Percentiles rank a stretch among this genome's conserved stretches.
Evolutionary conservation across 1,284 basidiomycete species (phyloP).

Genomic region (Pseudozyma flocculosa): DNA sequence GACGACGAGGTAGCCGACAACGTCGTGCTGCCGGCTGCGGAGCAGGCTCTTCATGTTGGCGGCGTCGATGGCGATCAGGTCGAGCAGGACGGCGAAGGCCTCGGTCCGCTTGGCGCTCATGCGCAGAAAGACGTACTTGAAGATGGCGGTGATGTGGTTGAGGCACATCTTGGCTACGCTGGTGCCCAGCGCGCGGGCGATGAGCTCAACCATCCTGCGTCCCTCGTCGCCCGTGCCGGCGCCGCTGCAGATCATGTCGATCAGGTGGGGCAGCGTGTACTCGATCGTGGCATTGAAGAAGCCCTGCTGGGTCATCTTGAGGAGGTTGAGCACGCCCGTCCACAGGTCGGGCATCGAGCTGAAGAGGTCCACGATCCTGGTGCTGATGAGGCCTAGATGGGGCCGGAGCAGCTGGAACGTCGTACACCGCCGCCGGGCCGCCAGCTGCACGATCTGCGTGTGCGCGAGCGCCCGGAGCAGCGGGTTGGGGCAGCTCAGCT

Average conservation of each 20-base stretch:
- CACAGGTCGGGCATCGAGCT: conserved; percentile 44
- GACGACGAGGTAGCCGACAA: conserved; percentile 52
- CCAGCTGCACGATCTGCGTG: conserved; percentile 45
- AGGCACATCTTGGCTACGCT: conserved; percentile 46
- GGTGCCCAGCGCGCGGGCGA: conserved; percentile 42
- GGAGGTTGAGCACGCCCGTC: conserved; percentile 41
- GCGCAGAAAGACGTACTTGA: conserved; percentile 40
- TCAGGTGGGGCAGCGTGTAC: conserved; percentile 48
- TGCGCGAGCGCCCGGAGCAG: conserved; percentile 43
- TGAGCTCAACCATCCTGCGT: conserved; percentile 30
- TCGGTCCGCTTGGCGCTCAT: conserved; percentile 18
- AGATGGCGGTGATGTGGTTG: conserved; percentile 45
- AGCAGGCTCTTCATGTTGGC: conserved; percentile 37
- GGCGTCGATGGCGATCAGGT: conserved; percentile 34
- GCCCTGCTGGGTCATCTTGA: conserved; percentile 45
- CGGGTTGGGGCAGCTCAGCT: conserved; percentile 28
- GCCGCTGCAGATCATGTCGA: conserved; percentile 35
- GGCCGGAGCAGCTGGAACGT: conserved; percentile 52
- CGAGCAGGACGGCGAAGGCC: conserved; percentile 20
- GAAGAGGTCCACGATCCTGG: conserved; percentile 41
- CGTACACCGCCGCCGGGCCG: conserved; percentile 38
- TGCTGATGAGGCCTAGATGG: conserved; percentile 39
- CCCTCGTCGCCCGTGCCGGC: conserved; percentile 25
- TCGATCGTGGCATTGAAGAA: conserved; percentile 52
- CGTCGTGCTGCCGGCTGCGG: conserved; percentile 47